A percentile compares a stretch with the other conserved stretches of the same genome.
Conservation (phyloP, 805 yeast species). For the Saturnispora bothae region DNA sequence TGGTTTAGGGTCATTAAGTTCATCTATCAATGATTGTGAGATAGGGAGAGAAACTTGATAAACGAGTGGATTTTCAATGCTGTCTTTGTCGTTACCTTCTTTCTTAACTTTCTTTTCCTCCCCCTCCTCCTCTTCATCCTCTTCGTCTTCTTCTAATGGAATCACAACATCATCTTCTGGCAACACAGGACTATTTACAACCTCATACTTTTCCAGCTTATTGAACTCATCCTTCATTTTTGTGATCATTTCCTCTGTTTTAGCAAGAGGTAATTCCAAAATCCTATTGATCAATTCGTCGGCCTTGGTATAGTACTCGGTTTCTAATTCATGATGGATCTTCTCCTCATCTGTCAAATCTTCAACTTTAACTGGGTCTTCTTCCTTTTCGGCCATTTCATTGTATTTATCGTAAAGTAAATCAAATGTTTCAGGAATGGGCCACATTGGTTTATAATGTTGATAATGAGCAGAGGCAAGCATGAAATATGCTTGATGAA, state of each 20-base stretch:
- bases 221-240: constrained; percentile 19
- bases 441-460: constrained; percentile 29
- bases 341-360: constrained; percentile 17
- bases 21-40: background rate
- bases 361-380: constrained; percentile 18
- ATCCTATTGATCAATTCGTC: constrained; percentile 47
- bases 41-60: constrained; percentile 9
- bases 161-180: background rate
- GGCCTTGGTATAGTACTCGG: constrained; percentile 46
- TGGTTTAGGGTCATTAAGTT: constrained; percentile 7
- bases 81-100: background rate
- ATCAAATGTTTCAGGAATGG: constrained; percentile 25
- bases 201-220: constrained; percentile 6
- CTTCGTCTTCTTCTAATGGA: constrained; percentile 3
- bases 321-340: constrained; percentile 37
- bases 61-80: constrained; percentile 1
- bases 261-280: constrained; percentile 32
- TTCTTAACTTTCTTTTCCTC: background rate
- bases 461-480: constrained; percentile 68
- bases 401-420: constrained; percentile 15
- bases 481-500: constrained; percentile 73
- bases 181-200: background rate
- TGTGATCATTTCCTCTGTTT: constrained; percentile 23
- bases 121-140: constrained; percentile 1
- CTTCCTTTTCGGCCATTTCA: constrained; percentile 11